Conservation (phyloP, 1,139 yeast species). For the Groenewaldozyma auringiensis region DNA sequence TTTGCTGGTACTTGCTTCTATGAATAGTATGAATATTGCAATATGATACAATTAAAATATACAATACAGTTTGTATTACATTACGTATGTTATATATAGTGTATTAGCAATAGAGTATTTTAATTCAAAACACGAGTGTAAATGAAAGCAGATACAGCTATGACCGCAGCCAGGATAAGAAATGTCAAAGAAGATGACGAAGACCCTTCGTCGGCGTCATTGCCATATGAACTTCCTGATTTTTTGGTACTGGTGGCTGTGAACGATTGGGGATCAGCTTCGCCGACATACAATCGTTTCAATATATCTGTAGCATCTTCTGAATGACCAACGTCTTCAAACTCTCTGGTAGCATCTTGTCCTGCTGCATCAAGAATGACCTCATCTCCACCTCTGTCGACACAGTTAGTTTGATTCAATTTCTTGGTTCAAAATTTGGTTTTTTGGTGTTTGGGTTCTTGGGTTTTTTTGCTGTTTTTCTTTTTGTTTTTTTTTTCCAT, state of each 20-base stretch:
- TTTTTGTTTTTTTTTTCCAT: too few species aligned
- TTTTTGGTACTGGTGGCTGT: too few species aligned
- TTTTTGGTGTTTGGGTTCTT: too few species aligned
- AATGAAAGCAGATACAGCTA: constrained; percentile 52
- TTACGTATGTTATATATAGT: too few species aligned
- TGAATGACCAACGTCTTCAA: constrained; percentile 95
- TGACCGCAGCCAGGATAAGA: constrained; percentile 44
- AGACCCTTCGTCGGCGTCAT: constrained; percentile 14
- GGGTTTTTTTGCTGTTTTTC: too few species aligned
- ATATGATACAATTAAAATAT: too few species aligned
- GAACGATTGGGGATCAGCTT: constrained; percentile 36
- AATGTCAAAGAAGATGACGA: constrained; percentile 29
- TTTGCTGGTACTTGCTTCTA: too few species aligned
- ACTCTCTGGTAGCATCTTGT: constrained; percentile 86
- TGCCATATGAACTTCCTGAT: constrained; percentile 13
- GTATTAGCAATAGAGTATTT: too few species aligned
- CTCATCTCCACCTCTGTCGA: constrained; percentile 88
- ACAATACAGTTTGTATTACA: too few species aligned
- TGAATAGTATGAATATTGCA: too few species aligned
- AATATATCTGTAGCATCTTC: constrained; percentile 86
- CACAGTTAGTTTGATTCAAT: constrained; percentile 1
- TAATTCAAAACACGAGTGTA: constrained; percentile 30
- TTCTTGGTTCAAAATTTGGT: background rate
- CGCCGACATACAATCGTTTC: constrained; percentile 62
- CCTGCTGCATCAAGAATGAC: constrained; percentile 89